phyloP scores from a whole-genome alignment of 208 protist species.

The Acanthamoeba culbertsoni region DNA sequence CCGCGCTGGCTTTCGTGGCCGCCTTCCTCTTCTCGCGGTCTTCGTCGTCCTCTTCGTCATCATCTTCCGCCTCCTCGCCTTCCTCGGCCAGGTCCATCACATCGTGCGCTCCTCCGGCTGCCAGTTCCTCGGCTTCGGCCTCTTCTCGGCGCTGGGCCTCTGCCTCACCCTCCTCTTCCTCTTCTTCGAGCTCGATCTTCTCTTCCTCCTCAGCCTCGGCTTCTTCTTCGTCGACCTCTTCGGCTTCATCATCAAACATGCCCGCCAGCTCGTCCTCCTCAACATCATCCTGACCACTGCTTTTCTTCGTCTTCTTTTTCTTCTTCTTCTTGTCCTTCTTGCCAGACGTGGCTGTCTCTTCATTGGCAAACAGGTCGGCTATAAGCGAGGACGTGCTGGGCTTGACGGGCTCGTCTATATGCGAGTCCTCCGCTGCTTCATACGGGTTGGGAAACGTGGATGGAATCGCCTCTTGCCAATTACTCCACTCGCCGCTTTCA shows the following conservation, averaged over 20 bases:
- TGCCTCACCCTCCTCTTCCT: background rate
- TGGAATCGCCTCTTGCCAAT: background rate
- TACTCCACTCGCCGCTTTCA: background rate
- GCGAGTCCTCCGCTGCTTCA: background rate
- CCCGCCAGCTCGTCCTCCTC: background rate
- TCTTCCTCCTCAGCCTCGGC: background rate
- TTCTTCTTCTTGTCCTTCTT: background rate
- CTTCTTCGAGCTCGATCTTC: background rate
- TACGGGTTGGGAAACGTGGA: background rate
- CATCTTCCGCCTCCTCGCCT: background rate
- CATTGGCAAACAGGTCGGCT: background rate
- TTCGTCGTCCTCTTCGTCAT: background rate
- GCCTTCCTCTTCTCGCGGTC: background rate
- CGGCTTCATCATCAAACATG: slow-evolving; percentile 1
- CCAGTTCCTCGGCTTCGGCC: background rate
- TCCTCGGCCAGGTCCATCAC: background rate
- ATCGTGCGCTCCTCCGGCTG: background rate
- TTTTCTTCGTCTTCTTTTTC: background rate
- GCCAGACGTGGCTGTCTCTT: background rate
- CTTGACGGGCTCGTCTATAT: too few species aligned
- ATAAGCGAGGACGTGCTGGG: background rate
- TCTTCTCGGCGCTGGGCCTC: background rate
- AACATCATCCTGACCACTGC: background rate
- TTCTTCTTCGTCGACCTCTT: background rate
- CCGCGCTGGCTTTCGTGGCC: background rate